Evolutionary conservation across 371 early-diverging fungal species (phyloP).

Genomic region (Thermomucor indicae-seudaticae): DNA sequence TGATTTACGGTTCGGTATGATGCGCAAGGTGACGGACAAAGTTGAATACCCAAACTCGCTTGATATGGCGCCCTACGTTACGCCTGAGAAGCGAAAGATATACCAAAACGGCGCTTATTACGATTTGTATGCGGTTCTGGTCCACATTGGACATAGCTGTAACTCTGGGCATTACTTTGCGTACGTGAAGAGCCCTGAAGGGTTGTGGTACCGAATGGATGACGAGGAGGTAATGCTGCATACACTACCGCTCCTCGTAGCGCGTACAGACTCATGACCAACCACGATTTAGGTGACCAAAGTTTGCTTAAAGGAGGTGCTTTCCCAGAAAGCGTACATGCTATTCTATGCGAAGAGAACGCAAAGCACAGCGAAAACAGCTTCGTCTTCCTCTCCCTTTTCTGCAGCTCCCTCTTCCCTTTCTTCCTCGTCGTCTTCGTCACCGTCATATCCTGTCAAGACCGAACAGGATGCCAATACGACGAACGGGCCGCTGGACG

Average conservation of each 20-base stretch:
- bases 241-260: background rate
- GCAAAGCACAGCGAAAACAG: background rate
- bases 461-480: no score
- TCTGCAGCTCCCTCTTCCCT: no score
- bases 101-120: slow-evolving; percentile 39
- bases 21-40: slow-evolving; percentile 60
- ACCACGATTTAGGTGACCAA: slow-evolving; percentile 31
- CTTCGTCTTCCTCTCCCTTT: no score
- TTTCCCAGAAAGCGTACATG: slow-evolving; percentile 77
- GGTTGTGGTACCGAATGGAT: slow-evolving; percentile 78
- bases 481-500: no score
- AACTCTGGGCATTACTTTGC: slow-evolving; percentile 79
- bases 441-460: no score
- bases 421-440: no score
- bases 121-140: slow-evolving; percentile 71
- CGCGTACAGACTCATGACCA: background rate
- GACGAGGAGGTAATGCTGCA: slow-evolving; percentile 60
- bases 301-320: slow-evolving; percentile 62
- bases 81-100: slow-evolving; percentile 15
- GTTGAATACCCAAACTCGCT: slow-evolving; percentile 45
- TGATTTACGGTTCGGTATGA: slow-evolving; percentile 37
- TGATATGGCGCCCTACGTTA: slow-evolving; percentile 51
- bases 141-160: slow-evolving; percentile 69
- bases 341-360: slow-evolving; percentile 63
- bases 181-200: slow-evolving; percentile 64